phyloP scores from a whole-genome alignment of 768 basidiomycete genomes.

The Gymnopilus dilepis region DNA sequence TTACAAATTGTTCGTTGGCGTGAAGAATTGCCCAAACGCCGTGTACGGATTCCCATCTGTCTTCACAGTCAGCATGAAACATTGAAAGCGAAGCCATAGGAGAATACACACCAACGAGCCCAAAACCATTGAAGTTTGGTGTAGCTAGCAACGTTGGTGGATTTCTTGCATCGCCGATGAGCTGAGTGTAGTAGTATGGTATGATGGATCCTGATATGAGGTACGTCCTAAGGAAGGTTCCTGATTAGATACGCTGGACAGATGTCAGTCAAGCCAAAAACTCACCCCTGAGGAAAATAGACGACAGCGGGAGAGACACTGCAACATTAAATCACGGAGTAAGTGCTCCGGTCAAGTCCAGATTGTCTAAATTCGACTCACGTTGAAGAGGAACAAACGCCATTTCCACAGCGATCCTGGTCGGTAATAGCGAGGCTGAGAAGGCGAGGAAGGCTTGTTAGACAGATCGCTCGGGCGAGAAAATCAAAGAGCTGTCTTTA shows the following conservation, averaged over 20 bases:
- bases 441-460: not conserved
- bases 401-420: slow-evolving; percentile 67
- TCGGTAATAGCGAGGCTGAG: slow-evolving; percentile 66
- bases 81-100: not conserved
- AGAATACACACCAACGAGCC: slow-evolving; percentile 65
- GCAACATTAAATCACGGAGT: not conserved
- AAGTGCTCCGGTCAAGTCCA: not conserved
- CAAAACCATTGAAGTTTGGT: slow-evolving; percentile 65
- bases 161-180: slow-evolving; percentile 74
- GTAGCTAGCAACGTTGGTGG: slow-evolving; percentile 71
- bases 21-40: slow-evolving; percentile 61
- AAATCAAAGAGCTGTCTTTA: not conserved
- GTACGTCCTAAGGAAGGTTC: slow-evolving; percentile 45
- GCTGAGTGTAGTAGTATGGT: slow-evolving; percentile 76
- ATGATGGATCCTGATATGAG: slow-evolving; percentile 69
- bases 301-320: slow-evolving; percentile 77
- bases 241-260: slow-evolving; percentile 35
- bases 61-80: not conserved
- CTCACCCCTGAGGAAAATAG: slow-evolving; percentile 74
- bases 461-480: not conserved
- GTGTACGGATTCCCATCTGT: slow-evolving; percentile 78
- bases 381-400: slow-evolving; percentile 67
- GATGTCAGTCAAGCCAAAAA: not conserved
- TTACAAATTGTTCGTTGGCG: slow-evolving; percentile 73
- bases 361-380: slow-evolving; percentile 31